Evolutionary conservation across 768 basidiomycete genomes (phyloP).

Genomic region (Calvatia gigantea): DNA sequence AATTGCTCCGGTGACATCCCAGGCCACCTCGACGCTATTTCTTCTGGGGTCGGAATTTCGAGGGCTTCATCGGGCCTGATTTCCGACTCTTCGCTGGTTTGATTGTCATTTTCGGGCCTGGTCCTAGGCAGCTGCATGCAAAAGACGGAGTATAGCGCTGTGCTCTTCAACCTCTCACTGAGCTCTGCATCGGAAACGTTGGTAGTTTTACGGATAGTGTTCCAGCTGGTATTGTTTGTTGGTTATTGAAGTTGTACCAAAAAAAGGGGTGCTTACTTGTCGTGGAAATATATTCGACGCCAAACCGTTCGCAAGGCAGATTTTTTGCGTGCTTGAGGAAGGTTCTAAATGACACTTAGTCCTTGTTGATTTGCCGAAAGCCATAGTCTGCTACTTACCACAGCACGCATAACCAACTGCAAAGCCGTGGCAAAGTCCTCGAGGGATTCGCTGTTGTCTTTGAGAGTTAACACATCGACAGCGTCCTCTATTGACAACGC

Average conservation of each 20-base stretch:
- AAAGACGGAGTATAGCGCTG: constrained; percentile 72
- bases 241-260: neutral
- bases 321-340: constrained; percentile 66
- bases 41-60: constrained; percentile 50
- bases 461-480: constrained; percentile 81
- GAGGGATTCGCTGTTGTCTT: constrained; percentile 62
- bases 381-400: constrained; percentile 33
- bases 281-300: constrained; percentile 85
- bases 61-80: constrained; percentile 58
- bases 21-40: constrained; percentile 71
- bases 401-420: constrained; percentile 55
- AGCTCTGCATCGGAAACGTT: constrained; percentile 77
- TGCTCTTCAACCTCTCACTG: constrained; percentile 64
- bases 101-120: too few relatives aligned
- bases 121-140: constrained; percentile 38
- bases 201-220: constrained; percentile 65
- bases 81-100: constrained; percentile 37
- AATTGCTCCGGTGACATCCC: constrained; percentile 67
- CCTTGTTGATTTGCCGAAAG: neutral
- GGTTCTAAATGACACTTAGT: constrained; percentile 35
- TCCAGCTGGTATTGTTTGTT: constrained; percentile 59
- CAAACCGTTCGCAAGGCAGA: constrained; percentile 77
- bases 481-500: constrained; percentile 75
- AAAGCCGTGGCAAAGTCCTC: constrained; percentile 70
- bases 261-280: constrained; percentile 58